Evolutionary conservation across 129 eudicot species (phyloP).

Genomic region (Flaveria sonorensis): DNA sequence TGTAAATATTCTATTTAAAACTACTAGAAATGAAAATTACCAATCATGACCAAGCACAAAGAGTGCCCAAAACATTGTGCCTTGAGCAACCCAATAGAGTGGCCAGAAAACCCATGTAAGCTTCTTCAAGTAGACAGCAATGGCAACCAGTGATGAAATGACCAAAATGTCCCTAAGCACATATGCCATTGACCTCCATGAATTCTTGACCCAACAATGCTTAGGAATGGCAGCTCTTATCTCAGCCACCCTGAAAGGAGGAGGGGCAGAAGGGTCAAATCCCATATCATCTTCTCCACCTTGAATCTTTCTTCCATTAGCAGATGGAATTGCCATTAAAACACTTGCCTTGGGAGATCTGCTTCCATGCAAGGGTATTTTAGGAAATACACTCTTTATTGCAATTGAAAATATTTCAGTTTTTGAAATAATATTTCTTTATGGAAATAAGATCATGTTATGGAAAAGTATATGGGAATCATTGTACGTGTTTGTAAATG

Average conservation of each 20-base stretch:
- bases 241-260: constrained; percentile 72
- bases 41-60: constrained; percentile 90
- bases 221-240: constrained; percentile 71
- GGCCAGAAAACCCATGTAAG: constrained; percentile 60
- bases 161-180: constrained; percentile 58
- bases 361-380: constrained; percentile 28
- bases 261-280: constrained; percentile 69
- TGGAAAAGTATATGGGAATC: constrained; percentile 5
- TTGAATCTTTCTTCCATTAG: constrained; percentile 36
- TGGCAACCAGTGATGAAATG: constrained; percentile 35
- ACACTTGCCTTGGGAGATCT: constrained; percentile 7
- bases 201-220: constrained; percentile 76
- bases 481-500: background rate
- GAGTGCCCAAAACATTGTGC: constrained; percentile 85
- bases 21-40: constrained; percentile 30
- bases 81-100: constrained; percentile 69
- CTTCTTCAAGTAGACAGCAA: constrained; percentile 41
- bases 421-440: background rate
- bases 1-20: too few species aligned
- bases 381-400: constrained; percentile 9
- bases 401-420: constrained; percentile 3
- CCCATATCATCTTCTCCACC: constrained; percentile 20
- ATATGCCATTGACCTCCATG: constrained; percentile 63
- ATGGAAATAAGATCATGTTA: background rate
- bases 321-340: constrained; percentile 33